Evolutionary conservation across 2,329 filamentous ascomycete genomes (phyloP), one percentile per base, ranked within the genome.

Genomic region (Lanzia echinophila): DNA sequence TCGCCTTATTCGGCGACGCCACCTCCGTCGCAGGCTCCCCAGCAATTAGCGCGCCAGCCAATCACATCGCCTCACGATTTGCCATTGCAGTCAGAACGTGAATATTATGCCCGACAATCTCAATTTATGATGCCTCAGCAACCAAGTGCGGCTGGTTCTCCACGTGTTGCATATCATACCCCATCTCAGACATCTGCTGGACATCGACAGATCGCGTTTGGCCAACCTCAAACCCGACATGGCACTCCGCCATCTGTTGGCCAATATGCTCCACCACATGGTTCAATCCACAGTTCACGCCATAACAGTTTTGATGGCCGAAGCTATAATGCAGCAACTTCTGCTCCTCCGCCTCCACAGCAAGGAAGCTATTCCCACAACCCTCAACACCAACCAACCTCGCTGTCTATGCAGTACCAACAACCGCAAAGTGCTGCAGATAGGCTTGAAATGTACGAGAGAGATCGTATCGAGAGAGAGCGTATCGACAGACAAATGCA

Each of bases 1-100:
- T 67, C 67, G 3, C 62, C 66, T 39, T 69, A 69, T 53, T 65
- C 67, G 38, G 63, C 62, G 47, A 65, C 62, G n/a, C 58, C 64
- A 20, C 60, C 64, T 36, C 56, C 63, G 17, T 53, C 65, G 28
- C 56, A 63, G 19, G 55, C 38, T 7, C 19, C 54, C 3, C 38
- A 50, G 33, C 58, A 58, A 47, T 44, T 57, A n/a, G 15, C 39
- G 34, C 59, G 65, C 19, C 63, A 61, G 47, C 54, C 60, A 36
- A 57, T 56, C 20, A 59, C 58, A n/a, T 66, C 67, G 3, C 67
- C 66, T 28, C 55, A 62, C 38, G 63, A 68, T 22, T 33, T 62
- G 1, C 43, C 63, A 20, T 54, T 53, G 47, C 46, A 58, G 13
- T 56, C 59, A n/a, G 66, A 68, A 11, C 64, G 63, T n/a, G 67